A percentile compares a stretch with the other conserved stretches of the same genome.
These are phyloP conservation scores for Bidens hawaiensis DNA, from an alignment of 140 eudicot species.

Conservation along the genomic window DNA sequence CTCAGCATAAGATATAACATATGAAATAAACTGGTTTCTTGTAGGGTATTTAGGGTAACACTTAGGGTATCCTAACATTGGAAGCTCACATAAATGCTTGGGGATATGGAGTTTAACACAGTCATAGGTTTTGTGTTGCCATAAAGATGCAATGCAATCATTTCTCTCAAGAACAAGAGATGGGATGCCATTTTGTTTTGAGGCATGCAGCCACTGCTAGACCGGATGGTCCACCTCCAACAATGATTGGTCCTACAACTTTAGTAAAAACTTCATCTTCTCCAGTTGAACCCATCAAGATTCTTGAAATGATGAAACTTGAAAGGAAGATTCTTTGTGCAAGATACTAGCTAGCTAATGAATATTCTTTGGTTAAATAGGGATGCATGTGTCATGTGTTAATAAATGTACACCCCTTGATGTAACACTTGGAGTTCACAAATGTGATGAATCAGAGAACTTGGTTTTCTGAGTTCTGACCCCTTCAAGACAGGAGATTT, in stretches of 20 bases:
- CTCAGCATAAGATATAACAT: constrained; percentile 54
- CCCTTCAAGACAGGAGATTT: constrained; percentile 15
- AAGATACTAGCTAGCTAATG: constrained; percentile 2
- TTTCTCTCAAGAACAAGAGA: constrained; percentile 66
- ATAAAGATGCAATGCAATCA: constrained; percentile 79
- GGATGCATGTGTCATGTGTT: too few species aligned
- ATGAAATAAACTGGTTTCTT: constrained; percentile 54
- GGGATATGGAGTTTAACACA: constrained; percentile 79
- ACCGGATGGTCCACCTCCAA: constrained; percentile 94
- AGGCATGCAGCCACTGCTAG: constrained; percentile 75
- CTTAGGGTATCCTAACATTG: constrained; percentile 51
- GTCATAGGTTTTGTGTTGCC: constrained; percentile 76
- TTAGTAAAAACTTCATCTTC: constrained; percentile 20
- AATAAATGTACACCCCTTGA: neutral
- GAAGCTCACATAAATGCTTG: constrained; percentile 62
- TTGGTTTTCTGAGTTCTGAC: constrained; percentile 10
- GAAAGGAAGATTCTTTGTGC: neutral
- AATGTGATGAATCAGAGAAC: neutral
- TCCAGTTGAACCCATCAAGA: constrained; percentile 28
- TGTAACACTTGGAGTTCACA: constrained; percentile 16
- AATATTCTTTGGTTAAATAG: constrained; percentile 2
- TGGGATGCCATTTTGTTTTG: constrained; percentile 43
- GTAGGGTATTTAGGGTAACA: constrained; percentile 69
- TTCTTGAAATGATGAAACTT: neutral
- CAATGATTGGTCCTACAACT: constrained; percentile 64